Conservation (phyloP, 2,329 filamentous ascomycete genomes). For the Ophiostoma quercus region DNA sequence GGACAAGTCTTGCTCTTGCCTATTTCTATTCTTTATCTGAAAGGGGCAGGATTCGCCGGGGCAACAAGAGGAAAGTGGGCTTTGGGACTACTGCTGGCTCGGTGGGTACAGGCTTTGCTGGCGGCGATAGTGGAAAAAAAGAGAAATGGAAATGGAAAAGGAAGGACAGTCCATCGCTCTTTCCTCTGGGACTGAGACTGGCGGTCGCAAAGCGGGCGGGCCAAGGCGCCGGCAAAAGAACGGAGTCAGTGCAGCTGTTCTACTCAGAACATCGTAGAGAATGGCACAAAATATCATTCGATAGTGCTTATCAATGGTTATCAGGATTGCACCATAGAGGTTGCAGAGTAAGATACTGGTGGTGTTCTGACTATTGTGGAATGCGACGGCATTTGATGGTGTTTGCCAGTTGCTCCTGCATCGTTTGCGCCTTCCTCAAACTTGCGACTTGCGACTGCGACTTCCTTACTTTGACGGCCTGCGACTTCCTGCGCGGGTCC, state of each 20-base stretch:
- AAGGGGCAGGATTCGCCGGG: conserved; percentile 21
- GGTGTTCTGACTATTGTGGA: neutral
- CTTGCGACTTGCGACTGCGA: neutral
- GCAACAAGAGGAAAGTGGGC: conserved; percentile 19
- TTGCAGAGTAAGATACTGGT: neutral
- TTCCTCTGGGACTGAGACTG: neutral
- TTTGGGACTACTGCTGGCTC: neutral
- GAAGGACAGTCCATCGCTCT: neutral
- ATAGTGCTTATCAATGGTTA: neutral
- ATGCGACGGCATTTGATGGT: neutral
- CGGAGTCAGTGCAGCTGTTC: conserved; percentile 4
- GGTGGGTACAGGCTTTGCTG: conserved; percentile 16
- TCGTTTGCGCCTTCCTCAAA: neutral
- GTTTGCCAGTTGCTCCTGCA: neutral
- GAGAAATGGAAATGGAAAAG: conserved; percentile 3
- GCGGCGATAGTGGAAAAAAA: conserved; percentile 20
- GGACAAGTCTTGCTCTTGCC: conserved; percentile 14
- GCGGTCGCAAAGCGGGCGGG: conserved; percentile 8
- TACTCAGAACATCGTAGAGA: neutral
- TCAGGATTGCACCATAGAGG: neutral
- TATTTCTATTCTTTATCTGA: conserved; percentile 18
- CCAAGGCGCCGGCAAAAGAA: conserved; percentile 18
- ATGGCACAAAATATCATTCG: no score
- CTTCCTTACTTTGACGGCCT: neutral
- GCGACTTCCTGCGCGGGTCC: neutral